These are phyloP conservation scores for Drechslerella stenobrocha DNA, from an alignment of 2,329 filamentous ascomycete genomes.

Conservation along the genomic window DNA sequence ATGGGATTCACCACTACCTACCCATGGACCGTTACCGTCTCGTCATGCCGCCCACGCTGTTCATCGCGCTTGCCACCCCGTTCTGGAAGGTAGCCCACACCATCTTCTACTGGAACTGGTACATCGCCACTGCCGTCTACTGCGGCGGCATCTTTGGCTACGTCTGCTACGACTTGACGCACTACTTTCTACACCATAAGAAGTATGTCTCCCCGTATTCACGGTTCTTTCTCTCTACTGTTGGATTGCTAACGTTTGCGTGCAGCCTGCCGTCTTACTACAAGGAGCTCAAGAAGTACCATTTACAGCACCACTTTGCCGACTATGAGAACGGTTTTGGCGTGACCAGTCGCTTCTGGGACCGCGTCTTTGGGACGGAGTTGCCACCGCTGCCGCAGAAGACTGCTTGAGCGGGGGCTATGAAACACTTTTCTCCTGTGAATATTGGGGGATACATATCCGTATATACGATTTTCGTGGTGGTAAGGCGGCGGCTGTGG, in stretches of 20 bases:
- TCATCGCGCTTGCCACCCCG: slow-evolving; percentile 77
- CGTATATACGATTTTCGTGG: too few species aligned
- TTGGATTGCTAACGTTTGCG: slow-evolving; percentile 33
- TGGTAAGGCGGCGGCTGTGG: slow-evolving; percentile 5
- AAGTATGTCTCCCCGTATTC: slow-evolving; percentile 64
- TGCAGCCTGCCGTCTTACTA: slow-evolving; percentile 79
- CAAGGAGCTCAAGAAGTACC: slow-evolving; percentile 92
- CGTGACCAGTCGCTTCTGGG: slow-evolving; percentile 96
- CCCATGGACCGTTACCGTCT: slow-evolving; percentile 96
- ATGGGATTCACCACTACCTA: slow-evolving; percentile 96
- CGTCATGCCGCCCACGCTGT: slow-evolving; percentile 93
- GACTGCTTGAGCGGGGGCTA: slow-evolving; percentile 17
- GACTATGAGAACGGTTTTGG: slow-evolving; percentile 98
- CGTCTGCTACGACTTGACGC: slow-evolving; percentile 92
- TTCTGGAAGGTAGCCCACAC: slow-evolving; percentile 90
- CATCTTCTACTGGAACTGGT: slow-evolving; percentile 83
- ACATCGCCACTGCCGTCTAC: slow-evolving; percentile 74
- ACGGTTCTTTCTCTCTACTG: not conserved
- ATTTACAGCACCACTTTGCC: slow-evolving; percentile 94
- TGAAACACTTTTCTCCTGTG: slow-evolving; percentile 14
- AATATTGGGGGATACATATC: too few species aligned
- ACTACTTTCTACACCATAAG: slow-evolving; percentile 97
- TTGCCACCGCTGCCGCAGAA: slow-evolving; percentile 57
- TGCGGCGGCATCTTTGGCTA: slow-evolving; percentile 95
- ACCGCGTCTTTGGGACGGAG: slow-evolving; percentile 86